Conservation (phyloP, 148 eudicot species). For the Nyssa sinensis region DNA sequence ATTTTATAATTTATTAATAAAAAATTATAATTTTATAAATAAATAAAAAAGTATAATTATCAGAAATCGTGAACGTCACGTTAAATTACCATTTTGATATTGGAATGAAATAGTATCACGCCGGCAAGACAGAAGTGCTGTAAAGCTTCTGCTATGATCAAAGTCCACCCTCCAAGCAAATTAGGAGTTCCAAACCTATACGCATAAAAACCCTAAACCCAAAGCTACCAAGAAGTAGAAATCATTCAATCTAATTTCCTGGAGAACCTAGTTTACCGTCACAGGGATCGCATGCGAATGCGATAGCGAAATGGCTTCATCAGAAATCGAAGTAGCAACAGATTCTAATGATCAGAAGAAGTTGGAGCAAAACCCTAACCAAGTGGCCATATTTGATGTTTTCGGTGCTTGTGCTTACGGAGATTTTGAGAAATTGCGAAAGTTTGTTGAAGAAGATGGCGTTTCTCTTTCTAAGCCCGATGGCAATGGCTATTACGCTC, state of each 20-base stretch:
- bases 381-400: constrained; percentile 43
- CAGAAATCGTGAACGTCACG: too few species aligned
- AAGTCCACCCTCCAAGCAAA: too few species aligned
- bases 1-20: too few species aligned
- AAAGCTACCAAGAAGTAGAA: neutral
- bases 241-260: neutral
- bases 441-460: constrained; percentile 63
- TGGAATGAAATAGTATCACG: too few species aligned
- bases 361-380: constrained; percentile 25
- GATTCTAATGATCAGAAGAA: constrained; percentile 42
- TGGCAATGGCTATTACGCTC: constrained; percentile 67
- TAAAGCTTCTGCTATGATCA: too few species aligned
- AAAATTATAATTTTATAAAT: too few species aligned
- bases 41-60: too few species aligned
- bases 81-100: too few species aligned
- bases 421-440: constrained; percentile 60
- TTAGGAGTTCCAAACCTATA: too few species aligned
- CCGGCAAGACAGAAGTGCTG: too few species aligned
- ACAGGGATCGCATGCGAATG: too few species aligned
- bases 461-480: constrained; percentile 60
- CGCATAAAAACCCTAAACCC: constrained; percentile 2
- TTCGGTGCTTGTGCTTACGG: constrained; percentile 72
- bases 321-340: constrained; percentile 77
- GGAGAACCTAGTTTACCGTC: constrained; percentile 6
- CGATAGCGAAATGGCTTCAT: constrained; percentile 39